Percentiles rank a stretch among this genome's conserved stretches.
These are phyloP conservation scores for Allium fistulosum DNA, from an alignment of 106 monocot species.

Conservation along the genomic window DNA sequence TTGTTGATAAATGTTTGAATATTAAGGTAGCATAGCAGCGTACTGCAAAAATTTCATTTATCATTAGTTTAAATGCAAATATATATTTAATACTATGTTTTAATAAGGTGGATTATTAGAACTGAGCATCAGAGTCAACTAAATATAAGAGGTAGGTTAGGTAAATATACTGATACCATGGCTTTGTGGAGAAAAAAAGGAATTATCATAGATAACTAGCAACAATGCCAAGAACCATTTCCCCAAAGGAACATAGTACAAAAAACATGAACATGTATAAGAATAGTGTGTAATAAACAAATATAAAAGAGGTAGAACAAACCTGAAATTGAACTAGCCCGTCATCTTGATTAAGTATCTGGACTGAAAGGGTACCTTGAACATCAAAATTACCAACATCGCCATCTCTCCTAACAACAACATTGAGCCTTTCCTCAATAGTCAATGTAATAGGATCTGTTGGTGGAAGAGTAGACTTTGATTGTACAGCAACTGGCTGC, in stretches of 20 bases:
- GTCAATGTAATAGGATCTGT: constrained; percentile 86
- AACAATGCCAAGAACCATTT: too few relatives aligned
- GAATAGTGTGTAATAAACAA: neutral
- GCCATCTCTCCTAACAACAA: constrained; percentile 73
- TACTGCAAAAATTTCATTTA: too few relatives aligned
- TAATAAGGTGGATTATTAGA: too few relatives aligned
- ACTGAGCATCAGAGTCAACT: too few relatives aligned
- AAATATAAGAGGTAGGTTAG: too few relatives aligned
- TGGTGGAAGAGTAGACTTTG: constrained; percentile 46
- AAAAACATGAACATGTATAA: neutral
- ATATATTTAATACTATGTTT: too few relatives aligned
- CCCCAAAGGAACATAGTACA: neutral
- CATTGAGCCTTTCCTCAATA: constrained; percentile 85
- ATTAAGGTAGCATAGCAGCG: too few relatives aligned
- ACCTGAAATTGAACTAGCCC: constrained; percentile 96
- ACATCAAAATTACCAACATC: constrained; percentile 84
- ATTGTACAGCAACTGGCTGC: constrained; percentile 38
- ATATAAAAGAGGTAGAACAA: neutral
- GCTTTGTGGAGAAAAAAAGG: too few relatives aligned
- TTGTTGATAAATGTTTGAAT: too few relatives aligned
- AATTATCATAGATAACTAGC: too few relatives aligned
- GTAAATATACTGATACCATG: too few relatives aligned
- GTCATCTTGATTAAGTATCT: constrained; percentile 94
- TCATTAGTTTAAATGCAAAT: too few relatives aligned
- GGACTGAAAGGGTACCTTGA: constrained; percentile 89